Evolutionary conservation across 495 filamentous ascomycete species (phyloP).

Genomic region (Hypomontagnella submonticulosa): DNA sequence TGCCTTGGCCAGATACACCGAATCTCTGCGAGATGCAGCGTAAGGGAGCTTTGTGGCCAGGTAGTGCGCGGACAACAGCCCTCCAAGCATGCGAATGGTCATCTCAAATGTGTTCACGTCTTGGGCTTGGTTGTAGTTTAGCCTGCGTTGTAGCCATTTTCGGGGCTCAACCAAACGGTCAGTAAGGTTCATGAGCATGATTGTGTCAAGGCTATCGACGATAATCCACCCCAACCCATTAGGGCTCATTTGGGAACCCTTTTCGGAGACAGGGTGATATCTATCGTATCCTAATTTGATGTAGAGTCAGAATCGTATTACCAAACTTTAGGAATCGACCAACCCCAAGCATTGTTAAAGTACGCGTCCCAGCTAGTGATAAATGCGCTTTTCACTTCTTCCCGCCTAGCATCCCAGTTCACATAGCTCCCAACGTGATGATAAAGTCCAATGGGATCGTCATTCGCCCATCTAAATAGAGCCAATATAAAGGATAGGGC

Average conservation of each 20-base stretch:
- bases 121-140: conserved; percentile 76
- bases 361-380: conserved; percentile 75
- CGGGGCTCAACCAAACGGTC: conserved; percentile 74
- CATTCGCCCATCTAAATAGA: conserved; percentile 27
- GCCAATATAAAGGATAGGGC: conserved; percentile 1
- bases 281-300: conserved; percentile 68
- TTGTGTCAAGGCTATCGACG: conserved; percentile 80
- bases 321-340: conserved; percentile 22
- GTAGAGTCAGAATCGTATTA: conserved; percentile 8
- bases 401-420: conserved; percentile 68
- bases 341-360: conserved; percentile 76
- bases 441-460: conserved; percentile 32
- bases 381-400: conserved; percentile 73
- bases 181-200: conserved; percentile 88
- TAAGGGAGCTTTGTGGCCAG: conserved; percentile 57
- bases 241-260: conserved; percentile 71
- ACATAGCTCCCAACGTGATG: conserved; percentile 31
- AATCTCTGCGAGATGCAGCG: conserved; percentile 59
- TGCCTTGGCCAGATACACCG: conserved; percentile 81
- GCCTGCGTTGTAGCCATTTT: conserved; percentile 76
- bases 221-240: conserved; percentile 83
- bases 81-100: conserved; percentile 84
- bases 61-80: conserved; percentile 81
- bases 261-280: conserved; percentile 73
- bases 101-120: conserved; percentile 87